Evolutionary conservation across 2,329 filamentous ascomycete species (phyloP).

Genomic region (Epichloe gansuensis): DNA sequence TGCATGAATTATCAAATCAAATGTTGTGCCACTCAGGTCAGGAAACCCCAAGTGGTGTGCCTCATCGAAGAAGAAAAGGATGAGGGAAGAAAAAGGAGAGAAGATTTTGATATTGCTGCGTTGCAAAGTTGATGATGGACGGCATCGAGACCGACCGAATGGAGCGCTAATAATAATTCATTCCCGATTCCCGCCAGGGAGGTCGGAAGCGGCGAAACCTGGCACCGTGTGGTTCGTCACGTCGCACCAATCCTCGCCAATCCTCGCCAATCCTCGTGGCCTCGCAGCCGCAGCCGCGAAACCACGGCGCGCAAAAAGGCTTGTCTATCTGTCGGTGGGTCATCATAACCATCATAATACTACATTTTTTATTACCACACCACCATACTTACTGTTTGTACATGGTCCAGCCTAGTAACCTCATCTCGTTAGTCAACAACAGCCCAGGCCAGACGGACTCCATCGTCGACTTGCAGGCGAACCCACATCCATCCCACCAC

Average conservation of each 20-base stretch:
- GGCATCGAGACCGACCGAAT: no score
- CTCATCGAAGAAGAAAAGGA: background rate
- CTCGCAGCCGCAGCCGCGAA: background rate
- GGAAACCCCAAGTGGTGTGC: background rate
- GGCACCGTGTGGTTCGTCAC: background rate
- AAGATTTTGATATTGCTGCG: no score
- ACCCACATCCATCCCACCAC: slow-evolving; percentile 1
- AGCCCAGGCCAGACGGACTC: background rate
- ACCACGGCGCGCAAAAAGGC: no score
- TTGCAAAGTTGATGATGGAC: no score
- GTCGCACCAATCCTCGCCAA: background rate
- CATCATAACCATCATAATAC: no score
- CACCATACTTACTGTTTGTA: no score
- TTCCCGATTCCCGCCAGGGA: background rate
- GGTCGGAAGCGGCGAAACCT: slow-evolving; percentile 6
- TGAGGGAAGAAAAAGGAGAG: no score
- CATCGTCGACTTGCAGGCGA: background rate
- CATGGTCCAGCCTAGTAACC: no score
- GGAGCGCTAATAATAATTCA: no score
- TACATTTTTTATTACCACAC: no score
- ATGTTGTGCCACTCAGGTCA: background rate
- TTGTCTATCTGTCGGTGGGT: no score
- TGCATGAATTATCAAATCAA: background rate
- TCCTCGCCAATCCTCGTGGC: background rate
- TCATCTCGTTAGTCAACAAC: no score